These are phyloP conservation scores for Talaromyces sp. DNA, from an alignment of 2,329 filamentous ascomycete species.

Conservation along the genomic window DNA sequence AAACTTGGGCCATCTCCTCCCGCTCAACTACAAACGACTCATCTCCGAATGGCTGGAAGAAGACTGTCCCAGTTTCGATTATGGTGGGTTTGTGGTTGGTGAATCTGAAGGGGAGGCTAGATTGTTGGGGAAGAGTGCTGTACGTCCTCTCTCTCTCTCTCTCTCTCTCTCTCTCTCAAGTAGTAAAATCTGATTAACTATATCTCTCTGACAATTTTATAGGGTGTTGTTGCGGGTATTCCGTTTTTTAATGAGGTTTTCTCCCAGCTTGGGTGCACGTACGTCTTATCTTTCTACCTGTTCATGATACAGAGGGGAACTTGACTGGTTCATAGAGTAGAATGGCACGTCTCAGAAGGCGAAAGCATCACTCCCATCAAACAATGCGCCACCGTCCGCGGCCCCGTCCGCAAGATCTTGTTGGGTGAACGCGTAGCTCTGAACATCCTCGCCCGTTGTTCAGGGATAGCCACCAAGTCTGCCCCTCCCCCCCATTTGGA, in stretches of 20 bases:
- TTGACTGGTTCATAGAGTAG: conserved; percentile 53
- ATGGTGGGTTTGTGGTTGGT: conserved; percentile 94
- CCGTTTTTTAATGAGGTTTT: conserved; percentile 98
- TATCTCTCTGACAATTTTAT: neutral
- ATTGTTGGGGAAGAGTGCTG: conserved; percentile 58
- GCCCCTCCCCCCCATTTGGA: conserved; percentile 29
- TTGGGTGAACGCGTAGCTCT: conserved; percentile 92
- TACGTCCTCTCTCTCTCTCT: too few relatives aligned
- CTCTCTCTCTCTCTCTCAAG: neutral
- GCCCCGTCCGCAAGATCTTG: conserved; percentile 77
- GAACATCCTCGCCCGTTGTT: conserved; percentile 87
- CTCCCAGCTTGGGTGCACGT: conserved; percentile 77
- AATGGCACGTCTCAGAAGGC: conserved; percentile 83
- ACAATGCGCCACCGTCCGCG: conserved; percentile 76
- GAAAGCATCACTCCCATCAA: conserved; percentile 62
- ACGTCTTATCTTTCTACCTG: conserved; percentile 32
- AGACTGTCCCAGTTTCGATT: conserved; percentile 95
- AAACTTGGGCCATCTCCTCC: conserved; percentile 71
- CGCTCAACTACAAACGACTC: conserved; percentile 77
- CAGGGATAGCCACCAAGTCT: conserved; percentile 74
- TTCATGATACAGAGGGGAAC: neutral
- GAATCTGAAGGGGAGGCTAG: conserved; percentile 45
- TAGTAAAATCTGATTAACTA: neutral
- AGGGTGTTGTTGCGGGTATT: conserved; percentile 82
- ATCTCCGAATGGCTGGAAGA: conserved; percentile 87